phyloP scores from a whole-genome alignment of 495 filamentous ascomycete species.

The Copromyces sp. region DNA sequence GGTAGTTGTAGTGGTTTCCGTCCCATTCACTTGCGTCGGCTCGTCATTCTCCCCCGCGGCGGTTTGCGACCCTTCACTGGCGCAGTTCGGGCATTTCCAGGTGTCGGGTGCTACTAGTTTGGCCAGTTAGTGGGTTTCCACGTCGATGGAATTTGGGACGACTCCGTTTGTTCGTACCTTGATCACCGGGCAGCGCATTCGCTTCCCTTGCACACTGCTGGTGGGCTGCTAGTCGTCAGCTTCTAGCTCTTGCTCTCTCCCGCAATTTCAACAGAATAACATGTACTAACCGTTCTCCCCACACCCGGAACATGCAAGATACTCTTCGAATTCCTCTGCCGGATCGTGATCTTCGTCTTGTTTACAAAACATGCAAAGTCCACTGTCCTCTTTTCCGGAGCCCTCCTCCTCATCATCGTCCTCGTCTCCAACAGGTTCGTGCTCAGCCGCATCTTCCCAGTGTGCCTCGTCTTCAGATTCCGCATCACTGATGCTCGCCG shows the following conservation, averaged over 20 bases:
- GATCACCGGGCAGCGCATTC: constrained; percentile 47
- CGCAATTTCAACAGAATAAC: constrained; percentile 13
- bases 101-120: constrained; percentile 50
- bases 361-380: constrained; percentile 66
- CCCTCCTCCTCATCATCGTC: constrained; percentile 60
- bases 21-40: constrained; percentile 18
- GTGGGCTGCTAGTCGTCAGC: constrained; percentile 59
- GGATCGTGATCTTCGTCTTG: constrained; percentile 82
- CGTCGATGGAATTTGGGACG: background rate
- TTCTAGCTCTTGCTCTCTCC: constrained; percentile 4
- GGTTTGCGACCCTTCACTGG: constrained; percentile 44
- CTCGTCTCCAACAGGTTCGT: constrained; percentile 47
- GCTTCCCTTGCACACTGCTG: constrained; percentile 83
- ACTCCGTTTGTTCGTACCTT: constrained; percentile 19
- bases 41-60: constrained; percentile 28
- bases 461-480: constrained; percentile 25
- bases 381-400: constrained; percentile 46
- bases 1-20: background rate
- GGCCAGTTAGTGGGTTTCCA: constrained; percentile 8
- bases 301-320: constrained; percentile 69
- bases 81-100: constrained; percentile 78
- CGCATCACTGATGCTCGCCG: constrained; percentile 23
- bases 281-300: constrained; percentile 73
- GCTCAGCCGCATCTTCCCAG: constrained; percentile 57
- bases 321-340: constrained; percentile 77